Evolutionary conservation across 2,329 filamentous ascomycete species (phyloP).

Genomic region (Fusarium sulawesiense): DNA sequence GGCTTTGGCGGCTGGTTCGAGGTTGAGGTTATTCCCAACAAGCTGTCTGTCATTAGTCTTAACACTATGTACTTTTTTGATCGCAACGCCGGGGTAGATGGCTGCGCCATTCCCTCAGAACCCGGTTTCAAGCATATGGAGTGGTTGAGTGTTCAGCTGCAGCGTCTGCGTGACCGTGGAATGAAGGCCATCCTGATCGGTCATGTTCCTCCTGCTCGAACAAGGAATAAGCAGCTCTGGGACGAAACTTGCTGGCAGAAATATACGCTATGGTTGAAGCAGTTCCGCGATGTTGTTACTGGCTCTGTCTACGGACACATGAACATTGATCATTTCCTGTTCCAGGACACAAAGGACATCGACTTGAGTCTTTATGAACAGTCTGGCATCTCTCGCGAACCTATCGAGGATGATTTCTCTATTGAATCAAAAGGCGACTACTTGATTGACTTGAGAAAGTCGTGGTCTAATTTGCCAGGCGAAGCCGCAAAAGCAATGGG

Average conservation of each 20-base stretch:
- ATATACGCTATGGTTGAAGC: slow-evolving; percentile 88
- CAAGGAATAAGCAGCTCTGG: slow-evolving; percentile 87
- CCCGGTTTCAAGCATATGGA: slow-evolving; percentile 96
- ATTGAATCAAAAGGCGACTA: slow-evolving; percentile 75
- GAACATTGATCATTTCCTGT: slow-evolving; percentile 97
- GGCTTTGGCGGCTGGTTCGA: slow-evolving; percentile 94
- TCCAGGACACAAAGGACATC: slow-evolving; percentile 86
- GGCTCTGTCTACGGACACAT: slow-evolving; percentile 90
- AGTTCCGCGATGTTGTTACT: slow-evolving; percentile 90
- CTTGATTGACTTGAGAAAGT: slow-evolving; percentile 77
- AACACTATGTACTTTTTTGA: slow-evolving; percentile 98
- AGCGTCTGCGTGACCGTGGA: slow-evolving; percentile 81
- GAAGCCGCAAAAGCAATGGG: slow-evolving; percentile 50
- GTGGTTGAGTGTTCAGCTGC: slow-evolving; percentile 90
- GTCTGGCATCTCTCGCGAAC: slow-evolving; percentile 27
- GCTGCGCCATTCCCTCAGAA: slow-evolving; percentile 81
- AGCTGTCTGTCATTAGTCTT: slow-evolving; percentile 89
- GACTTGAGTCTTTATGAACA: slow-evolving; percentile 62
- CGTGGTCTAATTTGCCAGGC: slow-evolving; percentile 81
- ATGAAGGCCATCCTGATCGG: slow-evolving; percentile 97
- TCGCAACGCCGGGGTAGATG: slow-evolving; percentile 92
- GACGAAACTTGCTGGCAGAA: slow-evolving; percentile 99
- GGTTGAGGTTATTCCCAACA: slow-evolving; percentile 87
- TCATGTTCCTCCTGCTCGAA: slow-evolving; percentile 91
- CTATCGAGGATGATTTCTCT: slow-evolving; percentile 66